Evolutionary conservation across 2,329 filamentous ascomycete species (phyloP).

Genomic region (Alternaria burnsii): DNA sequence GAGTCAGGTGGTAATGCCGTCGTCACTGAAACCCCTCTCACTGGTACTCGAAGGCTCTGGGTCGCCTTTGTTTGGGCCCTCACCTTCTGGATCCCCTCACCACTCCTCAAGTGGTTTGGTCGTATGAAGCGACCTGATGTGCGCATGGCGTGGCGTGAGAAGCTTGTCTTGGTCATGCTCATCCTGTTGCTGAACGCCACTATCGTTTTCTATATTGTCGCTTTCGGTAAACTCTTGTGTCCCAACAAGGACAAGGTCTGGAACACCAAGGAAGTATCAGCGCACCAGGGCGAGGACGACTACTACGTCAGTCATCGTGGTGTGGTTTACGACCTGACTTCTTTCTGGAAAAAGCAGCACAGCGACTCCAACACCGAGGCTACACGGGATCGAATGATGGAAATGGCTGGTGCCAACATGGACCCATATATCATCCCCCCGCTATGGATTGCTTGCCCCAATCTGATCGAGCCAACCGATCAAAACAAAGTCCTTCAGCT

Average conservation of each 20-base stretch:
- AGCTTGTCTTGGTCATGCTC: constrained; percentile 80
- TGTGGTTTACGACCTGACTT: constrained; percentile 88
- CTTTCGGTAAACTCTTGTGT: constrained; percentile 84
- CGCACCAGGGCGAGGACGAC: constrained; percentile 75
- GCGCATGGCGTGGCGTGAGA: constrained; percentile 96
- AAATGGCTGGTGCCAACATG: constrained; percentile 79
- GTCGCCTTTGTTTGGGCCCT: constrained; percentile 81
- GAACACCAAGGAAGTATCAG: constrained; percentile 72
- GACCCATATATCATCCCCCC: constrained; percentile 88
- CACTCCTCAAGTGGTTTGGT: constrained; percentile 78
- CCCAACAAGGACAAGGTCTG: constrained; percentile 93
- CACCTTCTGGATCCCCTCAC: constrained; percentile 95
- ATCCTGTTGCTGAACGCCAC: constrained; percentile 82
- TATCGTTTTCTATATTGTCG: constrained; percentile 92
- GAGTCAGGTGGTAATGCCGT: constrained; percentile 80
- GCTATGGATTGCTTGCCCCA: constrained; percentile 75
- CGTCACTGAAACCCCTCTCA: constrained; percentile 74
- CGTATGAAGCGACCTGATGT: constrained; percentile 98
- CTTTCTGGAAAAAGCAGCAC: constrained; percentile 87
- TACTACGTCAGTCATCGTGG: constrained; percentile 90
- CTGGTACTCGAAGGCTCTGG: constrained; percentile 76
- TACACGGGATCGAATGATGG: constrained; percentile 71
- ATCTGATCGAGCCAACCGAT: constrained; percentile 65
- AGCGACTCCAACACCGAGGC: constrained; percentile 75
- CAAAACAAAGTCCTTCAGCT: constrained; percentile 63